phyloP scores from a whole-genome alignment of 2,329 filamentous ascomycete genomes.

The Alternaria alternata region DNA sequence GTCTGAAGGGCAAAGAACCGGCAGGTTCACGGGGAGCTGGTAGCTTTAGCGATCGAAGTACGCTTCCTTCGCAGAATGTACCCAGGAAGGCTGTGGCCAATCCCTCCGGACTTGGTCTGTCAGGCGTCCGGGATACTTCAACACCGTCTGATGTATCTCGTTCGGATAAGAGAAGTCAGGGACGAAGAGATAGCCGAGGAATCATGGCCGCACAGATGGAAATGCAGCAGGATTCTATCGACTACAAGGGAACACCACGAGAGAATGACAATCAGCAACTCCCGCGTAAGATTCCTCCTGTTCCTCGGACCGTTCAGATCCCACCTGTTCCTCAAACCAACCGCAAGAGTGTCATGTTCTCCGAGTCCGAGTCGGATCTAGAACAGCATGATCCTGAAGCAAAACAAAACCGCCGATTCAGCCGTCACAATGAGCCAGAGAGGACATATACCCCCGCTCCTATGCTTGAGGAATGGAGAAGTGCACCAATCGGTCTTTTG shows the following conservation, averaged over 20 bases:
- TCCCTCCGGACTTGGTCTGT: slow-evolving; percentile 43
- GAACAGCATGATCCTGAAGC: slow-evolving; percentile 34
- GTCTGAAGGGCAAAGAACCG: slow-evolving; percentile 45
- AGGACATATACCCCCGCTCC: slow-evolving; percentile 64
- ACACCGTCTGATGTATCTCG: slow-evolving; percentile 41
- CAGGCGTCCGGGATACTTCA: slow-evolving; percentile 40
- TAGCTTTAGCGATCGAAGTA: slow-evolving; percentile 44
- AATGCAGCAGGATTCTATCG: slow-evolving; percentile 51
- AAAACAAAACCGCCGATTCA: slow-evolving; percentile 42
- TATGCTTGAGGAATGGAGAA: slow-evolving; percentile 66
- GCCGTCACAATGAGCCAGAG: slow-evolving; percentile 55
- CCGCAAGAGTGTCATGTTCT: slow-evolving; percentile 55
- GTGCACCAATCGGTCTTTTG: slow-evolving; percentile 51
- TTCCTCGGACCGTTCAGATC: slow-evolving; percentile 6
- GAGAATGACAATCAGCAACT: slow-evolving; percentile 46
- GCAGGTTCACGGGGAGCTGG: slow-evolving; percentile 34
- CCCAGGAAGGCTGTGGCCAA: slow-evolving; percentile 33
- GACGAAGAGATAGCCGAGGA: slow-evolving; percentile 44
- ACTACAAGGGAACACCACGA: slow-evolving; percentile 45
- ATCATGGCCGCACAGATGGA: slow-evolving; percentile 48
- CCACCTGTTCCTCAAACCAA: slow-evolving; percentile 41
- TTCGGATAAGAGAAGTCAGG: slow-evolving; percentile 41
- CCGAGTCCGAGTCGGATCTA: slow-evolving; percentile 34
- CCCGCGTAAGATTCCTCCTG: slow-evolving; percentile 21
- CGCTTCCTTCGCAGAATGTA: slow-evolving; percentile 27